Conservation (phyloP, 345 rosid species). For the Hevea brasiliensis region DNA sequence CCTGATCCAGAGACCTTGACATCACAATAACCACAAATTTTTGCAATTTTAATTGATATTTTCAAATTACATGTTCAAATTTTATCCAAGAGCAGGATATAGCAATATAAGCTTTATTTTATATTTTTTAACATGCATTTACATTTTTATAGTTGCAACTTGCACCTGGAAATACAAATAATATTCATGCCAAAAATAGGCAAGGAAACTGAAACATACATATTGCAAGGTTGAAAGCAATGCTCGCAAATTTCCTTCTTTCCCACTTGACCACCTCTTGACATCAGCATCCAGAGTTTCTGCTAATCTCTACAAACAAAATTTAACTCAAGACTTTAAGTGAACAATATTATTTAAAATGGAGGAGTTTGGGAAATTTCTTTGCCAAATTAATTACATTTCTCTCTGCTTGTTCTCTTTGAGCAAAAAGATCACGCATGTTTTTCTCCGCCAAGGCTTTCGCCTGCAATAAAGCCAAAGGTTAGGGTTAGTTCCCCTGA, state of each 20-base stretch:
- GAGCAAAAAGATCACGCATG: conserved; percentile 86
- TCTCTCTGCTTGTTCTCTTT: conserved; percentile 92
- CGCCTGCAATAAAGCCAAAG: conserved; percentile 53
- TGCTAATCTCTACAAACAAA: conserved; percentile 66
- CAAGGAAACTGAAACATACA: conserved; percentile 44
- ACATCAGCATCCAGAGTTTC: conserved; percentile 90
- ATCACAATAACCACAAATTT: not conserved
- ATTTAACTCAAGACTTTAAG: conserved; percentile 18
- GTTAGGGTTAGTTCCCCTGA: not conserved
- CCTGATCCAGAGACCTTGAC: not conserved
- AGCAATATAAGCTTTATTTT: not conserved
- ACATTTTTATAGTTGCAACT: not conserved
- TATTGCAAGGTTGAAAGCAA: conserved; percentile 96
- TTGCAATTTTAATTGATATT: not conserved
- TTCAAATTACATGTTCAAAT: not conserved
- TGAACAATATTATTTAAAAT: not conserved
- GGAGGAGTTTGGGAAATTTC: conserved; percentile 1
- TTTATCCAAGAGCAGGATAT: not conserved
- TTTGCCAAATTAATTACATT: conserved; percentile 39
- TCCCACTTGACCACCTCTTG: conserved; percentile 92
- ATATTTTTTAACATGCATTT: not conserved
- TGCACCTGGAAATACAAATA: conserved; percentile 5
- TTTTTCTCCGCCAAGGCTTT: conserved; percentile 96
- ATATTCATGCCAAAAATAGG: not conserved
- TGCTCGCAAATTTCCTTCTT: conserved; percentile 94